Base-by-base conservation (phyloP, 148 eudicot species). In the Nyssa sinensis region DNA sequence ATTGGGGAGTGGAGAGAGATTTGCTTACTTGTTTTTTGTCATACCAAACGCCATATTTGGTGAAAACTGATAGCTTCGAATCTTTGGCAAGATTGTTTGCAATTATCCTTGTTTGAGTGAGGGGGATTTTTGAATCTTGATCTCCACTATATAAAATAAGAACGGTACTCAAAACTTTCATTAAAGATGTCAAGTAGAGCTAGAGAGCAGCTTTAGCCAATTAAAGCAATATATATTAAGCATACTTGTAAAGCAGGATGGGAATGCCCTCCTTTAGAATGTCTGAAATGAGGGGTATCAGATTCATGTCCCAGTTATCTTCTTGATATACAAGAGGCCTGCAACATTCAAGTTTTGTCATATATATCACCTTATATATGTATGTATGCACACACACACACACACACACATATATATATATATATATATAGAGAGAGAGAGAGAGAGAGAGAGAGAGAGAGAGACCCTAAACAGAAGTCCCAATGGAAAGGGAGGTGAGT, bases 401-500 rank as follows among this genome's bases (percentile, higher is more conserved):
- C n/a, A n/a, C n/a, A n/a, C n/a, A n/a, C n/a, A 44, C 0, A 44
- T 44, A 44, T 11, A 44, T 14, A 44, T 44, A 12, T 44, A 44
- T 44, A 44, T 44, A 44, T 44, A 44, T 44, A 44, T 44, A 44
- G 1, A 44, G 8, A 37, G 41, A 37, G 41, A 37, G 41, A 37
- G 17, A 44, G 17, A 44, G 19, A 44, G 51, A 44, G 51, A 44
- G 51, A 44, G 51, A 44, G 51, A 44, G 51, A 44, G 51, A 44
- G 51, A 14, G 19, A 44, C 51, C 51, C 51, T 44, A 44, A 44
- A 14, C 51, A 44, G 3, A 44, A 44, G 51, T 44, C 51, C 51
- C 51, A 44, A 44, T 44, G 51, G 6, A 44, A 44, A 29, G 74
- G 74, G 19, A 70, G 69, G 35, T 63, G 62, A 44, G 74, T 70